phyloP scores from a whole-genome alignment of 2,329 filamentous ascomycete genomes.

The Aschersonia sp. region DNA sequence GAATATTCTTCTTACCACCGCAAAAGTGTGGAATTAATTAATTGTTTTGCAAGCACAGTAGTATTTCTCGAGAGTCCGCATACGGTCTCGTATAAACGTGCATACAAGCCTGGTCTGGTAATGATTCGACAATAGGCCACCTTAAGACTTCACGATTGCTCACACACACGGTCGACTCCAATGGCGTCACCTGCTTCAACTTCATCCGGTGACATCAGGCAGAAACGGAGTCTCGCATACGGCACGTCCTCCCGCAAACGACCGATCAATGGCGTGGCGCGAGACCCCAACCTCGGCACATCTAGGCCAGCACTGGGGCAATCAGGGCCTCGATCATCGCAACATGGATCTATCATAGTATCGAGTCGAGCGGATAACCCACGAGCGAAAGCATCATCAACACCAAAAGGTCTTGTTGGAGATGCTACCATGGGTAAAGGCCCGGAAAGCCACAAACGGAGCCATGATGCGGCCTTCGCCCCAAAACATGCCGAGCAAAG shows the following conservation, averaged over 20 bases:
- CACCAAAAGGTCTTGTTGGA: not conserved
- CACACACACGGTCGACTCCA: not conserved
- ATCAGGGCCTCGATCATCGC: not conserved
- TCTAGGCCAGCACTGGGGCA: not conserved
- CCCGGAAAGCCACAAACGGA: conserved; percentile 1
- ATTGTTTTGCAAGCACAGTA: too few species aligned
- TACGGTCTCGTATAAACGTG: too few species aligned
- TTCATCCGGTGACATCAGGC: not conserved
- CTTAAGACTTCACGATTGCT: too few species aligned
- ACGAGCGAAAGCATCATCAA: not conserved
- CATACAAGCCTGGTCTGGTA: too few species aligned
- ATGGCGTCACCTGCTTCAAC: not conserved
- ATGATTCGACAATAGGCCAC: too few species aligned
- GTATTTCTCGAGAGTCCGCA: too few species aligned
- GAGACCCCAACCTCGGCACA: not conserved
- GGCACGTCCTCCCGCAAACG: conserved; percentile 1
- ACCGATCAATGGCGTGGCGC: not conserved
- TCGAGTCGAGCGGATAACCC: too few species aligned
- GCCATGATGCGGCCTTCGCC: conserved; percentile 2
- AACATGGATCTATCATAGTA: not conserved
- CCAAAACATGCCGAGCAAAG: not conserved
- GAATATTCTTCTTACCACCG: too few species aligned
- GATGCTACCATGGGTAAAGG: not conserved
- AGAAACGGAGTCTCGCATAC: conserved; percentile 1
- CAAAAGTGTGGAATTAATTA: too few species aligned